These are phyloP conservation scores for Ophiostoma sp. DNA, from an alignment of 2,329 filamentous ascomycete species.

Conservation along the genomic window DNA sequence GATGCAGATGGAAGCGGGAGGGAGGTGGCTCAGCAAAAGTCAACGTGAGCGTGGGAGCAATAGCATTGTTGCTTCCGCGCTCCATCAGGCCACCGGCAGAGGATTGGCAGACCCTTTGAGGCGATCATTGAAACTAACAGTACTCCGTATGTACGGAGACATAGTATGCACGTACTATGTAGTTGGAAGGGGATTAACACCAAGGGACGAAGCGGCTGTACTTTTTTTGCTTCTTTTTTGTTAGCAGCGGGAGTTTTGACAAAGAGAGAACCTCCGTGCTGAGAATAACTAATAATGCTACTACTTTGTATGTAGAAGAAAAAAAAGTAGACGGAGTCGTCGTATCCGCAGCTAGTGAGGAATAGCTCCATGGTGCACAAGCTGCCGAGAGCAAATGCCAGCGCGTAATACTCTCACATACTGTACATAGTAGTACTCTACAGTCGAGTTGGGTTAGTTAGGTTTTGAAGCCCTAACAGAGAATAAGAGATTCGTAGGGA, in stretches of 20 bases:
- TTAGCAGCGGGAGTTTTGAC: neutral
- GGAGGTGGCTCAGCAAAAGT: neutral
- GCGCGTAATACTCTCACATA: neutral
- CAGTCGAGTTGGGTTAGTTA: neutral
- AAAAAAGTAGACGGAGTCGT: neutral
- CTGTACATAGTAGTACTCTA: neutral
- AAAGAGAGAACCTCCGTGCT: neutral
- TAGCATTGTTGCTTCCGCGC: constrained; percentile 6
- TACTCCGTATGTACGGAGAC: neutral
- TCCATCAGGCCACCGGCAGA: neutral
- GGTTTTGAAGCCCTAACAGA: constrained; percentile 11
- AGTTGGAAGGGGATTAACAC: neutral
- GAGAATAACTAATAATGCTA: neutral
- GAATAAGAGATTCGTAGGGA: no score
- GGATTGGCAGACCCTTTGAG: neutral
- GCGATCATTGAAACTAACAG: neutral
- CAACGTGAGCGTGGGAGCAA: neutral
- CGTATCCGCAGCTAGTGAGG: constrained; percentile 1
- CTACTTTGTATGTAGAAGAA: no score
- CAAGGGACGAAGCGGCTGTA: neutral
- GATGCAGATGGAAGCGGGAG: neutral
- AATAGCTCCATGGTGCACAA: neutral
- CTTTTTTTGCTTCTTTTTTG: neutral
- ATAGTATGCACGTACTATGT: neutral
- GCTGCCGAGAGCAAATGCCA: neutral